These are phyloP conservation scores for Metschnikowia lochheadii DNA, from an alignment of 805 yeast genomes.

Conservation along the genomic window DNA sequence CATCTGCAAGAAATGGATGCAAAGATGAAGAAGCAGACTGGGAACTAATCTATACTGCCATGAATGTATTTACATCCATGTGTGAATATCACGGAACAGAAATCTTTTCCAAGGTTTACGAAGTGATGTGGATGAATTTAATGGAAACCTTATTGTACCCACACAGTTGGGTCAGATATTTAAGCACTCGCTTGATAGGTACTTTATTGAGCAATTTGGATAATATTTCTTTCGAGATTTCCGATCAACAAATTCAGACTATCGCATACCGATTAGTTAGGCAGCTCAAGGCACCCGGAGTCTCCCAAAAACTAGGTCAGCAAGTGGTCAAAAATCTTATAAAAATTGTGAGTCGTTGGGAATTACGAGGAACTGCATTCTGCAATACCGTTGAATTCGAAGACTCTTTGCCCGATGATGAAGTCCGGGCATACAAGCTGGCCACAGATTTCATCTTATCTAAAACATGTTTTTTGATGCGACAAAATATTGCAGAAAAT, in stretches of 20 bases:
- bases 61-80: constrained; percentile 47
- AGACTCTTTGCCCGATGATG: not conserved
- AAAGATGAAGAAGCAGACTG: constrained; percentile 48
- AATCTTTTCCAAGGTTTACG: constrained; percentile 27
- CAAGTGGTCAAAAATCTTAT: constrained; percentile 68
- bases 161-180: constrained; percentile 84
- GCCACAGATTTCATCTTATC: constrained; percentile 60
- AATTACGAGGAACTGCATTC: constrained; percentile 36
- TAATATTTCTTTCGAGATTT: constrained; percentile 29
- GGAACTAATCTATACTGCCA: constrained; percentile 71
- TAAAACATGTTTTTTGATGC: constrained; percentile 58
- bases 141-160: constrained; percentile 67
- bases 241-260: constrained; percentile 53
- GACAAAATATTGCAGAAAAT: constrained; percentile 55
- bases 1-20: constrained; percentile 32
- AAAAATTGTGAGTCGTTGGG: constrained; percentile 60
- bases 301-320: constrained; percentile 58
- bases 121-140: constrained; percentile 47
- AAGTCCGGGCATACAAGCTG: constrained; percentile 18
- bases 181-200: constrained; percentile 58
- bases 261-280: constrained; percentile 66
- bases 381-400: constrained; percentile 21
- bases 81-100: constrained; percentile 34
- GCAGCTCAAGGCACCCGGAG: constrained; percentile 76
- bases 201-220: constrained; percentile 43